A percentile compares a stretch with the other conserved stretches of the same genome.
Conservation (phyloP, 2,329 filamentous ascomycete genomes). For the Fusarium albosuccineum region DNA sequence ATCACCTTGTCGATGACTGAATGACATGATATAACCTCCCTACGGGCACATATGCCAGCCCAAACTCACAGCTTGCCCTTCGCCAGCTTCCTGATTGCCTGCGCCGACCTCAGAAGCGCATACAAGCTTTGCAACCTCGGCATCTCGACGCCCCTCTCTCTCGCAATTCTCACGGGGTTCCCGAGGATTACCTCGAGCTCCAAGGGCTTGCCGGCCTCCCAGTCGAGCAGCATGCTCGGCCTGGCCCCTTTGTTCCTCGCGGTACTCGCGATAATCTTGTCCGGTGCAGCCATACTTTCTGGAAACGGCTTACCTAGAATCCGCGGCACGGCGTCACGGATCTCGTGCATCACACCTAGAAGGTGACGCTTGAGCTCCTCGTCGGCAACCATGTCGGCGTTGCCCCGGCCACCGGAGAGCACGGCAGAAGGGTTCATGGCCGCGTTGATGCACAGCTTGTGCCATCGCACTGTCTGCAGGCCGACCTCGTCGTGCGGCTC, state of each 20-base stretch:
- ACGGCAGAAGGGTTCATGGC: conserved; percentile 81
- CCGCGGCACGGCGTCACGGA: conserved; percentile 72
- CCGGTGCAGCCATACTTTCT: conserved; percentile 68
- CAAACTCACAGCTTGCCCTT: conserved; percentile 40
- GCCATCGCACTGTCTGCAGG: conserved; percentile 79
- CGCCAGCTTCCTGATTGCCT: conserved; percentile 63
- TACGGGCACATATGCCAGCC: too few relatives aligned
- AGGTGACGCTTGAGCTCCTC: conserved; percentile 73
- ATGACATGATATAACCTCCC: too few relatives aligned
- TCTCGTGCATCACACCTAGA: conserved; percentile 76
- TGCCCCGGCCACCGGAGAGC: conserved; percentile 72
- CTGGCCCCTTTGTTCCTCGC: conserved; percentile 73
- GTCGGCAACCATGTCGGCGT: conserved; percentile 75
- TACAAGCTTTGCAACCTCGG: conserved; percentile 76
- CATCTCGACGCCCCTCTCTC: conserved; percentile 73
- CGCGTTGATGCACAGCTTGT: conserved; percentile 82
- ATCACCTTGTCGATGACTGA: too few relatives aligned
- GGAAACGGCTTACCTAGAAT: conserved; percentile 74
- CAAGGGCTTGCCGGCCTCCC: conserved; percentile 74
- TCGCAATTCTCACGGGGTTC: conserved; percentile 76
- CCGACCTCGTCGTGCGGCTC: conserved; percentile 73
- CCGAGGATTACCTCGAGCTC: conserved; percentile 81
- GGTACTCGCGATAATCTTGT: conserved; percentile 73
- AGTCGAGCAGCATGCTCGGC: conserved; percentile 78
- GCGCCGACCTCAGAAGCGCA: conserved; percentile 73